Evolutionary conservation across 2,329 filamentous ascomycete species (phyloP).

Genomic region (Orbilia brochopaga): DNA sequence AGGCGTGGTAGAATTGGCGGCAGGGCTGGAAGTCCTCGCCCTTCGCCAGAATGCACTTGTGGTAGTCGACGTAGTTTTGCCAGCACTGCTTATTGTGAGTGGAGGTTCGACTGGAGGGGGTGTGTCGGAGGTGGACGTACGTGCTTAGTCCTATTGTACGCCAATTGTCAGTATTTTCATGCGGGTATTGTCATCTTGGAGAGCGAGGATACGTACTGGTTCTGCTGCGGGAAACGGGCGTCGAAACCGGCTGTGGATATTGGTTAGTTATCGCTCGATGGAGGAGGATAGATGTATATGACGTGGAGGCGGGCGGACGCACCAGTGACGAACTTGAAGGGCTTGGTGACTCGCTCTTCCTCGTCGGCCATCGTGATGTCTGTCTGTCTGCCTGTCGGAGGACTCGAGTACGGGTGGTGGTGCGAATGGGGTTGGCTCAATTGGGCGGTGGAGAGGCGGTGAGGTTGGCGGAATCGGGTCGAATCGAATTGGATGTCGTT

Average conservation of each 20-base stretch:
- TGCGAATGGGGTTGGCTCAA: slow-evolving; percentile 15
- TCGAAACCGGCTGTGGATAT: slow-evolving; percentile 76
- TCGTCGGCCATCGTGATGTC: slow-evolving; percentile 73
- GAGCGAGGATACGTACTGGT: slow-evolving; percentile 66
- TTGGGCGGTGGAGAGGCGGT: slow-evolving; percentile 6
- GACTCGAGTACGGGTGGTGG: background rate
- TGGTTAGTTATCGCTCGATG: slow-evolving; percentile 54
- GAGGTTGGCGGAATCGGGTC: too few relatives aligned
- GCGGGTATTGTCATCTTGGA: background rate
- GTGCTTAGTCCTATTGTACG: slow-evolving; percentile 53
- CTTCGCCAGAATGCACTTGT: slow-evolving; percentile 99
- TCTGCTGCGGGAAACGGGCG: slow-evolving; percentile 97
- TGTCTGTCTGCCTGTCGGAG: background rate
- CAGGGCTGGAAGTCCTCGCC: slow-evolving; percentile 55
- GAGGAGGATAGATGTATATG: slow-evolving; percentile 52
- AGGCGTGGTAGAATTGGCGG: slow-evolving; percentile 88
- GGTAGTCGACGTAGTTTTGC: slow-evolving; percentile 99
- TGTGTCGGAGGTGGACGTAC: slow-evolving; percentile 45
- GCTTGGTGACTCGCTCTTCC: slow-evolving; percentile 90
- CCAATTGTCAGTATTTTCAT: slow-evolving; percentile 13
- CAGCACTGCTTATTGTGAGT: slow-evolving; percentile 76
- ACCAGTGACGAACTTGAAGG: slow-evolving; percentile 99
- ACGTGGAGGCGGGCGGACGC: slow-evolving; percentile 60
- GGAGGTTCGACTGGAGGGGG: background rate
- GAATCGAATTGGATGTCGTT: too few relatives aligned